Base-by-base conservation (phyloP, 768 basidiomycete genomes). In the Cubamyces lactineus region DNA sequence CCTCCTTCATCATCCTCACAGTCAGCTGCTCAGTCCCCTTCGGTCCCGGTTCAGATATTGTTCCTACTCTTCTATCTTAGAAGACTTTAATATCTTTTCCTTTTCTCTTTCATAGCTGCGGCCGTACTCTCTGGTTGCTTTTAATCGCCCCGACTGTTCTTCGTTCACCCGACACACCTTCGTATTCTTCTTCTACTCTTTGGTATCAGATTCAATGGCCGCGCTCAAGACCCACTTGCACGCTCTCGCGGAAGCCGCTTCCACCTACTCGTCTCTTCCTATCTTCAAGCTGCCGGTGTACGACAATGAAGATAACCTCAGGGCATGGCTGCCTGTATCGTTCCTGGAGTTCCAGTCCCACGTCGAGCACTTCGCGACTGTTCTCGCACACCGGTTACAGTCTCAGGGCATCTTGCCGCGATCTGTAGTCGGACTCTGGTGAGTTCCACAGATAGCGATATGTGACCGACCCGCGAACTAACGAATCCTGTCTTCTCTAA, bases 391-490 rank as follows among this genome's bases (percentile, higher is more conserved):
- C 5, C 68, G 73, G 12, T 75, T 91, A 42, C 67, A 67, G 24
- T 68, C 74, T 38, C 72, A 76, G 39, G 78, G 77, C 34, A 76
- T 89, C 51, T 72, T 79, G 30, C 74, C 71, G 45, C 72, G 81
- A 56, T 84, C 88, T 4, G 82, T 90, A 30, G 77, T 91, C 46
- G 88, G 87, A 17, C 74, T 89, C 52, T 89, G 89, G 89, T 89
- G 73, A 50, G 84, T 73, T 50, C 40, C 46, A 86, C 40, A 43
- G 1, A 23, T n/a, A 34, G 34, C 6, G 9, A 34, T 34, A 1
- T 34, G 34, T 11, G 34, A 11, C 34, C 34, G 34, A 34, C 4
- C 11, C 34, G 34, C 6, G 34, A 34, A 11, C 34, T 34, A 9
- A 34, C 11, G 34, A 49, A 49, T 12, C 5, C 34, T 11, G 42